These are phyloP conservation scores for Usnea hakonensis DNA, from an alignment of 495 filamentous ascomycete genomes.

Conservation along the genomic window DNA sequence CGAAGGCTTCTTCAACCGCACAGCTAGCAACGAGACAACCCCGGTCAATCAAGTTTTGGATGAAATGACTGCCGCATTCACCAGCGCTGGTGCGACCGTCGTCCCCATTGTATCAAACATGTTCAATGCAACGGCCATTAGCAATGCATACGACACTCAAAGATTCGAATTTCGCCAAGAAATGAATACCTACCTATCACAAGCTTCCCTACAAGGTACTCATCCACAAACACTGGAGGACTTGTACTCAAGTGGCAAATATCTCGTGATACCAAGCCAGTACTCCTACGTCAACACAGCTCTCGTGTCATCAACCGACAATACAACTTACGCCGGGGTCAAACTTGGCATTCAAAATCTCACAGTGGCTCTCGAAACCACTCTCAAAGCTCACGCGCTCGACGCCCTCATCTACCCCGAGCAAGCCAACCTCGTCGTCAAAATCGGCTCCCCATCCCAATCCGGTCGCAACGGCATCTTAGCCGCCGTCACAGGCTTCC, in stretches of 20 bases:
- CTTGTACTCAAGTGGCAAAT: slow-evolving; percentile 38
- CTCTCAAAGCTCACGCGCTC: slow-evolving; percentile 41
- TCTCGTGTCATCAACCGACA: slow-evolving; percentile 38
- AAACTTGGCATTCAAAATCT: slow-evolving; percentile 41
- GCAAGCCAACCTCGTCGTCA: slow-evolving; percentile 55
- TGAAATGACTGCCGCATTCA: slow-evolving; percentile 28
- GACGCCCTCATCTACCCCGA: slow-evolving; percentile 59
- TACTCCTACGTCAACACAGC: slow-evolving; percentile 46
- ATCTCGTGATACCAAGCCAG: slow-evolving; percentile 49
- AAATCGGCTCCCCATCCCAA: slow-evolving; percentile 47
- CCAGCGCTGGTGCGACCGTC: slow-evolving; percentile 32
- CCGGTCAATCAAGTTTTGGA: slow-evolving; percentile 45
- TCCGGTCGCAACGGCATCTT: slow-evolving; percentile 56
- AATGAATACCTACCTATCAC: slow-evolving; percentile 42
- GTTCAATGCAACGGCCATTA: slow-evolving; percentile 44
- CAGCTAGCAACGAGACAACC: slow-evolving; percentile 37
- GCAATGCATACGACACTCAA: slow-evolving; percentile 45
- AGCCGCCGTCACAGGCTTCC: slow-evolving; percentile 54
- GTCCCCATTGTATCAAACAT: slow-evolving; percentile 42
- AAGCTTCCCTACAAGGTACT: slow-evolving; percentile 24
- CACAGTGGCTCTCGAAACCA: slow-evolving; percentile 37
- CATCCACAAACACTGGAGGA: slow-evolving; percentile 37
- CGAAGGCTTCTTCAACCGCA: slow-evolving; percentile 43
- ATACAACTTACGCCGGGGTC: slow-evolving; percentile 37
- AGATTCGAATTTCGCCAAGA: slow-evolving; percentile 47